Conservation (phyloP, 2,329 filamentous ascomycete genomes). For the Neospermospora avenae region DNA sequence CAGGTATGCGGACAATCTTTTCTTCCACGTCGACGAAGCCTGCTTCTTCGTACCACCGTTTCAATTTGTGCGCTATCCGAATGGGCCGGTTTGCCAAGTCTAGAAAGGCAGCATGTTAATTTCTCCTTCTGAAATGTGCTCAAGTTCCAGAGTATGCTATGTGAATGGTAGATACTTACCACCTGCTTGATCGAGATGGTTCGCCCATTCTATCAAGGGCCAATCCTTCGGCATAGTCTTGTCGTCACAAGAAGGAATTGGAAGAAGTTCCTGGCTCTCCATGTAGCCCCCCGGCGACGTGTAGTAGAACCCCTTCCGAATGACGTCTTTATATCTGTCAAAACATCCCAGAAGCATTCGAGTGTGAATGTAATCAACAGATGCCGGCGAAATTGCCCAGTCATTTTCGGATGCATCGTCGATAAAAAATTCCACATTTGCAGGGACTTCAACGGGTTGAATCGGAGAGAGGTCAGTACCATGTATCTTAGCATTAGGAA, state of each 20-base stretch:
- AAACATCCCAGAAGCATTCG: constrained; percentile 36
- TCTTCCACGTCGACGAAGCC: constrained; percentile 56
- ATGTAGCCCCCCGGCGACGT: constrained; percentile 47
- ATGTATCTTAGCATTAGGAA: constrained; percentile 54
- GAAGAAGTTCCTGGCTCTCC: constrained; percentile 45
- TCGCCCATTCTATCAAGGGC: constrained; percentile 28
- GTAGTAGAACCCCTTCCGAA: constrained; percentile 23
- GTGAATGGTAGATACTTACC: neutral
- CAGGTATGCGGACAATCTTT: constrained; percentile 50
- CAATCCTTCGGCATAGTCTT: constrained; percentile 33
- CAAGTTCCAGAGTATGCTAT: neutral
- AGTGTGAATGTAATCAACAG: constrained; percentile 59
- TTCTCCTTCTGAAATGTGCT: too few relatives aligned
- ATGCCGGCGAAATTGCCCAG: constrained; percentile 43
- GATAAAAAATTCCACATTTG: constrained; percentile 71
- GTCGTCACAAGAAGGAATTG: constrained; percentile 42
- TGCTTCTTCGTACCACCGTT: constrained; percentile 38
- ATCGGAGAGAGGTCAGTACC: constrained; percentile 67
- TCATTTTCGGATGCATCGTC: constrained; percentile 36
- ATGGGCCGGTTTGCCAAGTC: constrained; percentile 23
- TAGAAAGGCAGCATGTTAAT: neutral
- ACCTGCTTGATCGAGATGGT: constrained; percentile 22
- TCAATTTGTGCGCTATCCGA: constrained; percentile 26
- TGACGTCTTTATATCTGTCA: constrained; percentile 24
- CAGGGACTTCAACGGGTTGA: constrained; percentile 62